Percentiles rank a stretch among this genome's conserved stretches.
These are phyloP conservation scores for Ensete ventricosum DNA, from an alignment of 176 grass and related monocot genomes.

Conservation along the genomic window DNA sequence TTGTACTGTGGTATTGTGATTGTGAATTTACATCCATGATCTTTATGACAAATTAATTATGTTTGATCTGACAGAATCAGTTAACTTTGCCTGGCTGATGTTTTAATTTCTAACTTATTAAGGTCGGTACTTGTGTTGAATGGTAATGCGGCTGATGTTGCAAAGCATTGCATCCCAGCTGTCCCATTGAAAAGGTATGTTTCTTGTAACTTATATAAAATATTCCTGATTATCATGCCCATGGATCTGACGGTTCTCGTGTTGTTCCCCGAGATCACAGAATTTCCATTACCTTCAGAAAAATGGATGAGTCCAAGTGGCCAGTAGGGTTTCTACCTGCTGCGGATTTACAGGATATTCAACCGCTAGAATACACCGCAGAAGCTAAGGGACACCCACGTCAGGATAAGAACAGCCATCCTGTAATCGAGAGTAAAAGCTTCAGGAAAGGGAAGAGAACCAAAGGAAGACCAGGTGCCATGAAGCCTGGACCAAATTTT, in stretches of 20 bases:
- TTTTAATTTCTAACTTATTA: slow-evolving; percentile 2
- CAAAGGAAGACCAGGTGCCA: slow-evolving; percentile 7
- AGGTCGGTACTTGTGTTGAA: slow-evolving; percentile 81
- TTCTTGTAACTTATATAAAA: slow-evolving; percentile 1
- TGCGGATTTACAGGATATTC: slow-evolving; percentile 43
- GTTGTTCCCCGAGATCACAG: slow-evolving; percentile 33
- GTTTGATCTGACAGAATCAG: not conserved
- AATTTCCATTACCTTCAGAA: slow-evolving; percentile 87
- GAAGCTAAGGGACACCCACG: not conserved
- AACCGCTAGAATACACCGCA: not conserved
- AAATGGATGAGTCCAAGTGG: slow-evolving; percentile 61
- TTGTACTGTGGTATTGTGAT: not conserved
- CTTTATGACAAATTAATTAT: not conserved
- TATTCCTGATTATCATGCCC: not conserved
- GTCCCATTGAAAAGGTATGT: slow-evolving; percentile 60
- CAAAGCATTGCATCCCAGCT: slow-evolving; percentile 80
- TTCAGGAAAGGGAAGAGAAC: slow-evolving; percentile 10
- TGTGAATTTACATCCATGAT: not conserved
- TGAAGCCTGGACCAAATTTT: slow-evolving; percentile 4
- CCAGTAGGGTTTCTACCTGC: slow-evolving; percentile 50
- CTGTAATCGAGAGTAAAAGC: slow-evolving; percentile 11
- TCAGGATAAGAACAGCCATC: not conserved
- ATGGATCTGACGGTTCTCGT: not conserved
- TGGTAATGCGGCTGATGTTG: slow-evolving; percentile 80
- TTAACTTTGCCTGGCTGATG: slow-evolving; percentile 16